phyloP scores from a whole-genome alignment of 768 basidiomycete genomes.

The Baorangia bicolor region DNA sequence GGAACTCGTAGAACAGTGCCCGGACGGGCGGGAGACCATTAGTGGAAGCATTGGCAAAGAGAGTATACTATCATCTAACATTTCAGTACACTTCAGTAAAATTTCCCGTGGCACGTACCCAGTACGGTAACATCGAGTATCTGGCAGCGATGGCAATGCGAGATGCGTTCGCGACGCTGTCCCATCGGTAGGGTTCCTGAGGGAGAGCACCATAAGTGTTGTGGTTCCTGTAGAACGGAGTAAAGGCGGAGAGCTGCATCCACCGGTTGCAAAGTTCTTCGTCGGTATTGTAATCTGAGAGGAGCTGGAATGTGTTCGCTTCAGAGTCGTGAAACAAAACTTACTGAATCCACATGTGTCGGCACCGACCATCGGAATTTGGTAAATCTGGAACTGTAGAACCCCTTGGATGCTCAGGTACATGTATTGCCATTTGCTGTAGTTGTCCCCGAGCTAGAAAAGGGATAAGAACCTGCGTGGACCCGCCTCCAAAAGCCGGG shows the following conservation, averaged over 20 bases:
- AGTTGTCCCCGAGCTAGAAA: slow-evolving; percentile 70
- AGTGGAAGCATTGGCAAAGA: slow-evolving; percentile 67
- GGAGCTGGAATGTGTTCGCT: not conserved
- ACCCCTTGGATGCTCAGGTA: slow-evolving; percentile 69
- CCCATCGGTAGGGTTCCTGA: slow-evolving; percentile 85
- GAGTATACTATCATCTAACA: slow-evolving; percentile 52
- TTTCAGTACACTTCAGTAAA: not conserved
- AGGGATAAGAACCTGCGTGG: not conserved
- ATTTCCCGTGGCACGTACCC: slow-evolving; percentile 46
- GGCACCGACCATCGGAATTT: slow-evolving; percentile 81
- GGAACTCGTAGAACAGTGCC: slow-evolving; percentile 79
- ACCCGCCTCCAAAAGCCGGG: not conserved
- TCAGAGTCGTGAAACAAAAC: not conserved
- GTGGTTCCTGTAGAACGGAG: slow-evolving; percentile 83
- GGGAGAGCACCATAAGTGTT: slow-evolving; percentile 61
- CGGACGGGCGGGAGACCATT: slow-evolving; percentile 69
- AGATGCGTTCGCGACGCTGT: slow-evolving; percentile 72
- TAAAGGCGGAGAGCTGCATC: slow-evolving; percentile 85
- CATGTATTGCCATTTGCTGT: slow-evolving; percentile 73
- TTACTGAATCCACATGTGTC: slow-evolving; percentile 49
- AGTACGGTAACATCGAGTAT: slow-evolving; percentile 75
- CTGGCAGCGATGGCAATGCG: slow-evolving; percentile 68
- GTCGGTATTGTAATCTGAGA: slow-evolving; percentile 54
- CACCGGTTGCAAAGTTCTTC: slow-evolving; percentile 83
- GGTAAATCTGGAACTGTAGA: slow-evolving; percentile 81